These are phyloP conservation scores for Terfezia boudieri DNA, from an alignment of 495 filamentous ascomycete genomes.

Conservation along the genomic window DNA sequence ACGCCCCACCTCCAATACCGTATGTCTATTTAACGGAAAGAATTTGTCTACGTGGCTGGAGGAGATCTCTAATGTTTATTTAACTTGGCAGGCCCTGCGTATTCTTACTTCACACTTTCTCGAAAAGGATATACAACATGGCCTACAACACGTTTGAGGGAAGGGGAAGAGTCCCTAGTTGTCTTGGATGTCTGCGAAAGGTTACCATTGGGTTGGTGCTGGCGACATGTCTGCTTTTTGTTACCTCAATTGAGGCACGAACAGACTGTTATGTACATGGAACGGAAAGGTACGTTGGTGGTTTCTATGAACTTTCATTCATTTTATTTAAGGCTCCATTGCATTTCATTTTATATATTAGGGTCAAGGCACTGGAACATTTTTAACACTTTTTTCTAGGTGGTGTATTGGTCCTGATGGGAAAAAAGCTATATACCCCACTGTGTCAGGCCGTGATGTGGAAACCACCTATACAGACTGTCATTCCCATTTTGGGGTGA, in stretches of 20 bases:
- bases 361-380: background rate
- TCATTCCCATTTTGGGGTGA: background rate
- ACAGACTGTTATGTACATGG: slow-evolving; percentile 31
- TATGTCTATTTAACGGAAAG: too few relatives aligned
- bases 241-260: slow-evolving; percentile 15
- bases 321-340: background rate
- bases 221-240: background rate
- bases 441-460: background rate
- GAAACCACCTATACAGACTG: background rate
- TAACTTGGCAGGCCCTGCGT: too few relatives aligned
- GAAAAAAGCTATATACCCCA: slow-evolving; percentile 22
- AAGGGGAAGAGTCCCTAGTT: too few relatives aligned
- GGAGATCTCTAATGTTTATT: too few relatives aligned
- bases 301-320: too few relatives aligned
- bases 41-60: too few relatives aligned
- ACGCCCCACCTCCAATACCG: too few relatives aligned
- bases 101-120: too few relatives aligned
- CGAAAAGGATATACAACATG: too few relatives aligned
- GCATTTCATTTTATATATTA: background rate
- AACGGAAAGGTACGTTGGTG: slow-evolving; percentile 22
- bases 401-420: slow-evolving; percentile 29
- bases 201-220: background rate
- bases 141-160: too few relatives aligned
- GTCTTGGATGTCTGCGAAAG: background rate
- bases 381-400: slow-evolving; percentile 8